phyloP scores from a whole-genome alignment of 805 yeast species.

The Yarrowia yakushimensis region DNA sequence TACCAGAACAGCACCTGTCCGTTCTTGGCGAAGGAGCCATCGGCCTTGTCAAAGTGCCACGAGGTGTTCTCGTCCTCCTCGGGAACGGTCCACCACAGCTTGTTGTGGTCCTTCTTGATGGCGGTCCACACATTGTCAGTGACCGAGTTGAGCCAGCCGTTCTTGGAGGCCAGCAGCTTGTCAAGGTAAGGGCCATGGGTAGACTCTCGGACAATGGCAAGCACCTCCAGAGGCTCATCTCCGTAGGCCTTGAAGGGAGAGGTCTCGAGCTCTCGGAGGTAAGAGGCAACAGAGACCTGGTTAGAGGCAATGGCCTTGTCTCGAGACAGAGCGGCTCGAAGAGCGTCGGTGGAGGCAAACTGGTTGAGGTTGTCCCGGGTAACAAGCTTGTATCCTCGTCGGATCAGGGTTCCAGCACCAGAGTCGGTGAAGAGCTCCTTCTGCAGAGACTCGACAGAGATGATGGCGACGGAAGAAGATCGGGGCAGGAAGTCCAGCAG shows the following conservation, averaged over 20 bases:
- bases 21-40: constrained; percentile 86
- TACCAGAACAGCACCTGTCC: constrained; percentile 95
- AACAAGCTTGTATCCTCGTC: constrained; percentile 90
- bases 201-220: constrained; percentile 72
- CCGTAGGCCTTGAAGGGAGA: constrained; percentile 73
- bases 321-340: constrained; percentile 71
- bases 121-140: constrained; percentile 90
- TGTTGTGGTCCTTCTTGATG: constrained; percentile 65
- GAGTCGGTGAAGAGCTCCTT: constrained; percentile 97
- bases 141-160: constrained; percentile 97
- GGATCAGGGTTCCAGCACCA: constrained; percentile 97
- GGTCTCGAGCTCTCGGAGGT: constrained; percentile 66
- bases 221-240: constrained; percentile 92
- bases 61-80: constrained; percentile 88
- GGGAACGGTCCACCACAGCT: constrained; percentile 82
- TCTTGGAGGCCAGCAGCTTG: constrained; percentile 78
- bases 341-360: constrained; percentile 55
- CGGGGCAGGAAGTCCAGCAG: constrained; percentile 91
- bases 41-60: constrained; percentile 90
- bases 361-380: constrained; percentile 62
- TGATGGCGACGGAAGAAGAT: constrained; percentile 96
- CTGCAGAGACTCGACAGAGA: constrained; percentile 90
- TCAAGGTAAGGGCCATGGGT: constrained; percentile 56
- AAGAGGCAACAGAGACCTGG: constrained; percentile 71
- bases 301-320: constrained; percentile 74